Percentiles rank a stretch among this genome's conserved stretches.
These are phyloP conservation scores for Pleodorina starrii DNA, from an alignment of 139 green algal species.

Conservation along the genomic window DNA sequence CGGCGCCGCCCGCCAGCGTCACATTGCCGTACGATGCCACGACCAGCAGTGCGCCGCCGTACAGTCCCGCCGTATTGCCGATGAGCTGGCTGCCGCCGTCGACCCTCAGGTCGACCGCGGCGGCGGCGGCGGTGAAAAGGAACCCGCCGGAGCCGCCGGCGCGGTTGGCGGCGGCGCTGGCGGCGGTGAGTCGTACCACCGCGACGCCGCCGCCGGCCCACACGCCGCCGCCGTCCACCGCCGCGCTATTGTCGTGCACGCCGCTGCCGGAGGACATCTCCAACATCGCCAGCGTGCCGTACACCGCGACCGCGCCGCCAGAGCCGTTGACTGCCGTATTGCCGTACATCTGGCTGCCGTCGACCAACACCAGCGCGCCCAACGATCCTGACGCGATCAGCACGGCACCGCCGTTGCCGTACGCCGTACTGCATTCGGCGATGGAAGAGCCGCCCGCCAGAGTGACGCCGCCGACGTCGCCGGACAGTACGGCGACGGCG, in stretches of 20 bases:
- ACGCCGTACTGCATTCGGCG: background rate
- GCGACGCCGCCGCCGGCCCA: background rate
- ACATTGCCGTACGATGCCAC: background rate
- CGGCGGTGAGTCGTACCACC: background rate
- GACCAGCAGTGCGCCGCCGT: background rate
- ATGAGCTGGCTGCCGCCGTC: background rate
- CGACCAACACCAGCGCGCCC: background rate
- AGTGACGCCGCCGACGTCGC: background rate
- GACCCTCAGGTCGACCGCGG: background rate
- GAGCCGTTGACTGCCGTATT: background rate
- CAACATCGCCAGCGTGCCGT: background rate
- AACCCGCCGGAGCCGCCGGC: constrained; percentile 5
- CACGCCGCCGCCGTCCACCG: background rate
- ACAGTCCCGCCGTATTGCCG: background rate
- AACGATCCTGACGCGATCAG: background rate
- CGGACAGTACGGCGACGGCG: background rate
- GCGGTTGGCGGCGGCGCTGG: background rate
- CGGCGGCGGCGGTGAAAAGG: background rate
- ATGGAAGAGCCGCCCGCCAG: background rate
- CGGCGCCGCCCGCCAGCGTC: background rate
- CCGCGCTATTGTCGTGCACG: background rate
- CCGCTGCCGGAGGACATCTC: background rate
- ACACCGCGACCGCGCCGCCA: background rate
- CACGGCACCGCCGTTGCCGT: background rate
- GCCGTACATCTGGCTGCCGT: background rate